phyloP scores from a whole-genome alignment of 1,284 basidiomycete genomes.

The Spongiforma sp. region DNA sequence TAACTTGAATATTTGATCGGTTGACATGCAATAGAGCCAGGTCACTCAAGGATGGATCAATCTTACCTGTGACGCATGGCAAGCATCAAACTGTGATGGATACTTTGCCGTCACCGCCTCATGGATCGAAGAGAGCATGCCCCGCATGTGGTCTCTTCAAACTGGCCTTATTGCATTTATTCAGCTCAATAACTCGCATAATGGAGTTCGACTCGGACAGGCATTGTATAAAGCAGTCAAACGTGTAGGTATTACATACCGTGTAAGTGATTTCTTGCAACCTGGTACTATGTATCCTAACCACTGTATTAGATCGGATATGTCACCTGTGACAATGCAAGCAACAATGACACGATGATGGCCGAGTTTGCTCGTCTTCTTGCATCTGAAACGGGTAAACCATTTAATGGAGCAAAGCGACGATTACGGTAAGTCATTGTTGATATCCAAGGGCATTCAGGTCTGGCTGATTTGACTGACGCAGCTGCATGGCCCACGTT shows the following conservation, averaged over 20 bases:
- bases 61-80: neutral
- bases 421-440: neutral
- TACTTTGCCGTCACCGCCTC: neutral
- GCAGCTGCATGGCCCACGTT: neutral
- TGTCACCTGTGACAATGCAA: neutral
- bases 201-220: neutral
- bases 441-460: neutral
- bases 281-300: too few species aligned
- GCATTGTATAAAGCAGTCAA: neutral
- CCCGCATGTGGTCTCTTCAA: neutral
- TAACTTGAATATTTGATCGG: neutral
- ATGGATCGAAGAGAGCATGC: neutral
- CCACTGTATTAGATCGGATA: neutral
- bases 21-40: neutral
- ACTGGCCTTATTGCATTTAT: neutral
- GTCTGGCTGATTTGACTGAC: neutral
- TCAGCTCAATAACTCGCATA: neutral
- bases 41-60: neutral
- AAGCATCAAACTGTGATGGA: neutral
- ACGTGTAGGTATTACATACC: neutral
- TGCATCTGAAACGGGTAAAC: neutral
- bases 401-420: neutral
- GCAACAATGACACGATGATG: conserved; percentile 11
- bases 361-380: neutral
- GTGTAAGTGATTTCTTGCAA: neutral